Percentiles rank a stretch among this genome's conserved stretches.
These are phyloP conservation scores for Nymphaea thermarum DNA, from an alignment of 164 flowering plant genomes.

Conservation along the genomic window DNA sequence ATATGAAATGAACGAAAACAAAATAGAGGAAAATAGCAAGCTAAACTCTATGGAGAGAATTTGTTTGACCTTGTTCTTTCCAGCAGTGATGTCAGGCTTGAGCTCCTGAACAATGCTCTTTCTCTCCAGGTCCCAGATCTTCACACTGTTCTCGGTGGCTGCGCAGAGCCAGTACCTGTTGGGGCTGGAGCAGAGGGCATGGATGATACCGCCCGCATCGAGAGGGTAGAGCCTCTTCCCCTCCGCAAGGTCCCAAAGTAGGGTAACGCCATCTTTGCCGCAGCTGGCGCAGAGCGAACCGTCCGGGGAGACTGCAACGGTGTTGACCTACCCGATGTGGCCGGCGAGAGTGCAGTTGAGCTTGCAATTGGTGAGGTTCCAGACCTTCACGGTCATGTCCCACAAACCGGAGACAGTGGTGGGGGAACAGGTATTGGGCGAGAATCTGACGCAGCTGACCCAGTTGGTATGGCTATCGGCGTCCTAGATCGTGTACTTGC, in stretches of 20 bases:
- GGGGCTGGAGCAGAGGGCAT: conserved; percentile 74
- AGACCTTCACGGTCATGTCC: conserved; percentile 72
- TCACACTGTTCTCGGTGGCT: conserved; percentile 4
- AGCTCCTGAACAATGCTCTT: conserved; percentile 49
- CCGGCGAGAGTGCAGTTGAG: conserved; percentile 43
- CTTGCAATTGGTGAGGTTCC: conserved; percentile 74
- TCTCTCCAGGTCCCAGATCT: conserved; percentile 5
- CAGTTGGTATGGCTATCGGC: conserved; percentile 42
- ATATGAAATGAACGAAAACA: too few species aligned
- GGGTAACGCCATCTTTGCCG: conserved; percentile 74
- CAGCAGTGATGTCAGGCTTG: conserved; percentile 37
- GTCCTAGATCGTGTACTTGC: conserved; percentile 75
- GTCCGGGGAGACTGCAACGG: conserved; percentile 79
- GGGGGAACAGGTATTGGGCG: conserved; percentile 51
- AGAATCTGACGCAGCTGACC: conserved; percentile 74
- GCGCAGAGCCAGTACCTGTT: conserved; percentile 34
- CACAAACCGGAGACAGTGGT: conserved; percentile 76
- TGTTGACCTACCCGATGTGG: conserved; percentile 42
- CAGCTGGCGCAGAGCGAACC: conserved; percentile 76
- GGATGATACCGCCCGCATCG: conserved; percentile 61
- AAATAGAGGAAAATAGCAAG: too few species aligned
- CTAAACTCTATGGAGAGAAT: background rate
- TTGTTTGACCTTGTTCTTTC: conserved; percentile 22
- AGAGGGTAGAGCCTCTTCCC: conserved; percentile 65
- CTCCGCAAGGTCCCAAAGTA: conserved; percentile 79